Evolutionary conservation across 768 basidiomycete genomes (phyloP).

Genomic region (Heimioporus sp.): DNA sequence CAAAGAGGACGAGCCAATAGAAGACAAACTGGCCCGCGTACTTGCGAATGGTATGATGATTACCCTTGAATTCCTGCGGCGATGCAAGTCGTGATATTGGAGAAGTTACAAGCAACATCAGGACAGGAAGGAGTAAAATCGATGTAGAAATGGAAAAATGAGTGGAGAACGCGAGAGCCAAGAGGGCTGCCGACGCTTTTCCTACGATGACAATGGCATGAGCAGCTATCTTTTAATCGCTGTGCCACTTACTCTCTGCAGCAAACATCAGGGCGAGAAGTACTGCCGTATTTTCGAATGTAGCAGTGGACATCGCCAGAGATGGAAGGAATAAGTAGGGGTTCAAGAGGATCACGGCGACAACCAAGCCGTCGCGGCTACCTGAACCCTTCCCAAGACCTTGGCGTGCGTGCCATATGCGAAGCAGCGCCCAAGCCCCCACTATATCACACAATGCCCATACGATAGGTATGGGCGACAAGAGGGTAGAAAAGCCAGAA

Average conservation of each 20-base stretch:
- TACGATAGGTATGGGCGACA: conserved; percentile 57
- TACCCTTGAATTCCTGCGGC: conserved; percentile 38
- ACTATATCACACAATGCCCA: conserved; percentile 72
- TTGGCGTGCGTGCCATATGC: conserved; percentile 66
- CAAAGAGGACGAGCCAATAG: conserved; percentile 47
- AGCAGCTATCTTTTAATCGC: neutral
- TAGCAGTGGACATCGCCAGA: conserved; percentile 78
- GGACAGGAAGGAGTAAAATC: conserved; percentile 62
- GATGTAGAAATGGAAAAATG: conserved; percentile 73
- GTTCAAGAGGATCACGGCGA: conserved; percentile 75
- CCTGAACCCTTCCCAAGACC: conserved; percentile 38
- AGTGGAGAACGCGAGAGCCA: conserved; percentile 67
- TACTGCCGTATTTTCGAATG: conserved; percentile 74
- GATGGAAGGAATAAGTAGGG: conserved; percentile 84
- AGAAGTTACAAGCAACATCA: conserved; percentile 59
- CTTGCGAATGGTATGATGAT: conserved; percentile 18
- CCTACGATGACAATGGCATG: conserved; percentile 39
- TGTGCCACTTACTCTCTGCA: conserved; percentile 48
- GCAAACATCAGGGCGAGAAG: conserved; percentile 71
- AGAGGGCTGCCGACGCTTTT: conserved; percentile 51
- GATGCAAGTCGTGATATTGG: conserved; percentile 70
- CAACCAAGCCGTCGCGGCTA: conserved; percentile 59
- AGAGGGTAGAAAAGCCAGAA: conserved; percentile 66
- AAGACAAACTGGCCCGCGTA: conserved; percentile 45
- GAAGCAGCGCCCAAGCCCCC: conserved; percentile 65